Percentiles rank a stretch among this genome's conserved stretches.
Evolutionary conservation across 352 stramenopile genomes (phyloP).

Genomic region (Globisporangium irregulare): DNA sequence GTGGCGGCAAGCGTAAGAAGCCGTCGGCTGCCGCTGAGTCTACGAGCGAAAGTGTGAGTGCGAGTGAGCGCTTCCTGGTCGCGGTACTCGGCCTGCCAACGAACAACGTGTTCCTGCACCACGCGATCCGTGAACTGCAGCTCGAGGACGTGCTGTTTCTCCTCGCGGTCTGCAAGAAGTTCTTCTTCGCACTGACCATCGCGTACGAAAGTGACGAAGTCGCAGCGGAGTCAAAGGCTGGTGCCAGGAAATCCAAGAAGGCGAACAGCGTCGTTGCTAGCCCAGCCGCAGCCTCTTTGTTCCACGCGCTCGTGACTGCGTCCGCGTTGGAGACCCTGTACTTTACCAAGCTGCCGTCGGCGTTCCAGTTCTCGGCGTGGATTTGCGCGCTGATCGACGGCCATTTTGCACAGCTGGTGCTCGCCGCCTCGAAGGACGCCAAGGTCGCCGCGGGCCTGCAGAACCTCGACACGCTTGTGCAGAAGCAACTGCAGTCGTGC

Average conservation of each 20-base stretch:
- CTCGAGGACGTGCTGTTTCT: conserved; percentile 68
- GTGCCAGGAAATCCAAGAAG: conserved; percentile 16
- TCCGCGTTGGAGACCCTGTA: conserved; percentile 23
- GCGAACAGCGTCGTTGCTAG: conserved; percentile 13
- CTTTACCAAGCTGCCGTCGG: conserved; percentile 29
- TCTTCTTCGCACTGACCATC: conserved; percentile 42
- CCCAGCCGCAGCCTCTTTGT: conserved; percentile 7
- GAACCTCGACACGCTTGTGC: conserved; percentile 54
- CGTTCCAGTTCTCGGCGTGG: conserved; percentile 61
- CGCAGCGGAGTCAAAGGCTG: background rate
- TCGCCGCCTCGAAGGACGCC: conserved; percentile 48
- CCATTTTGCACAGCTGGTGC: conserved; percentile 64
- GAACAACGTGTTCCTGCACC: conserved; percentile 77
- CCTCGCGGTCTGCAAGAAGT: conserved; percentile 70
- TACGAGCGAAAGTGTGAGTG: conserved; percentile 13
- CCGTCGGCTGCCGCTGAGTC: conserved; percentile 1
- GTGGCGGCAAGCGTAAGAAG: conserved; percentile 32
- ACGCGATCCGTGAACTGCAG: conserved; percentile 65
- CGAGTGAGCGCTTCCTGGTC: conserved; percentile 52
- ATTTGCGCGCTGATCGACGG: conserved; percentile 73
- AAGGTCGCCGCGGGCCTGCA: conserved; percentile 37
- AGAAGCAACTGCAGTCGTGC: conserved; percentile 47
- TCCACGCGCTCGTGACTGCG: conserved; percentile 17
- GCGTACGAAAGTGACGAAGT: conserved; percentile 17
- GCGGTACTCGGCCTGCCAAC: conserved; percentile 56